Percentiles rank a stretch among this genome's conserved stretches.
These are phyloP conservation scores for Marasmius oreades DNA, from an alignment of 1,284 basidiomycete genomes.

Conservation along the genomic window DNA sequence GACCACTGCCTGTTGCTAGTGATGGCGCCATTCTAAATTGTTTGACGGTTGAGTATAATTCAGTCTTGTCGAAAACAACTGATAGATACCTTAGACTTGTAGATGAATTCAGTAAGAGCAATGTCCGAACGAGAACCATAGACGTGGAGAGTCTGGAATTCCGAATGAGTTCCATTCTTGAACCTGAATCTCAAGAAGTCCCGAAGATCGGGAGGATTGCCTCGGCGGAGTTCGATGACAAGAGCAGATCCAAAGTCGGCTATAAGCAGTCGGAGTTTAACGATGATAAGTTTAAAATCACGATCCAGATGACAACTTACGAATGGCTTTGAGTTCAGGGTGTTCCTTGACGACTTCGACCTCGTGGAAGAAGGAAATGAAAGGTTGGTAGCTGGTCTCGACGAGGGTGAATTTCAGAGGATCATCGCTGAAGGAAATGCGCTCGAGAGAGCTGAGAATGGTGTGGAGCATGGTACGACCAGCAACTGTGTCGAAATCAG, in stretches of 20 bases:
- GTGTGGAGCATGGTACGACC: conserved; percentile 74
- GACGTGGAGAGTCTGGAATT: conserved; percentile 60
- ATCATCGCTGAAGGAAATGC: conserved; percentile 74
- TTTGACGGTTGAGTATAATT: background rate
- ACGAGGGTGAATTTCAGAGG: conserved; percentile 74
- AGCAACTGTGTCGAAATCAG: conserved; percentile 49
- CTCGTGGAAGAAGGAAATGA: conserved; percentile 84
- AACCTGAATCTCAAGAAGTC: conserved; percentile 82
- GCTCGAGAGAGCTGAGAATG: conserved; percentile 65
- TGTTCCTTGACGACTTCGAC: conserved; percentile 55
- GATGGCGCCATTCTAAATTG: conserved; percentile 55
- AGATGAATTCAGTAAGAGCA: conserved; percentile 75
- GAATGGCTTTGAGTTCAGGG: conserved; percentile 61
- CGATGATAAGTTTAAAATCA: background rate
- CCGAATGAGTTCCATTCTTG: conserved; percentile 72
- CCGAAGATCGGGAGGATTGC: conserved; percentile 67
- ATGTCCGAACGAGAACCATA: conserved; percentile 70
- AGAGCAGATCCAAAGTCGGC: conserved; percentile 79
- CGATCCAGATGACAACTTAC: conserved; percentile 38
- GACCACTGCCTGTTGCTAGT: conserved; percentile 68
- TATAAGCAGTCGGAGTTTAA: conserved; percentile 21
- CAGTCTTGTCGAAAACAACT: background rate
- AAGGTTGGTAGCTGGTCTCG: conserved; percentile 83
- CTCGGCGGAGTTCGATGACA: conserved; percentile 75
- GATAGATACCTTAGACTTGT: conserved; percentile 61